These are phyloP conservation scores for Pseudogymnoascus verrucosus DNA, from an alignment of 2,329 filamentous ascomycete genomes.

Conservation along the genomic window DNA sequence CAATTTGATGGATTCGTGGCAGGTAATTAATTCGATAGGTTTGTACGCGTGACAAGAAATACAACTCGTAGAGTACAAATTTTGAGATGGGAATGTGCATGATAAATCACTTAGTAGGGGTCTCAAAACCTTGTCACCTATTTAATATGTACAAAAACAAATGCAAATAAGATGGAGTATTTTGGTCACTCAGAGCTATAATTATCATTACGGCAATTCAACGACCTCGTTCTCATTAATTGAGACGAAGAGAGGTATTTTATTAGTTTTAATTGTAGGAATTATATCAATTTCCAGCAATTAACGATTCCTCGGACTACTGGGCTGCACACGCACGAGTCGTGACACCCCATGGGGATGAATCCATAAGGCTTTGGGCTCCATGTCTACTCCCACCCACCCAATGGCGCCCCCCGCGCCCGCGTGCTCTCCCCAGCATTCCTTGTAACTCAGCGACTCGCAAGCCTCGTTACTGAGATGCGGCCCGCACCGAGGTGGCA, in stretches of 20 bases:
- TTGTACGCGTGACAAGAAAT: slow-evolving; percentile 7
- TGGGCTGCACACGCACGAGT: not conserved
- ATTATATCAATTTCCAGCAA: not conserved
- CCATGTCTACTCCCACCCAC: not conserved
- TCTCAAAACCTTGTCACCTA: no score
- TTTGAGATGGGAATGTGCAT: not conserved
- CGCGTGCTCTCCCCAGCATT: slow-evolving; percentile 6
- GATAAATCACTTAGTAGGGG: not conserved
- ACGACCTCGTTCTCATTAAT: not conserved
- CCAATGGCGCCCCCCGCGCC: not conserved
- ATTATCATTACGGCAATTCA: not conserved
- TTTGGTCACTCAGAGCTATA: not conserved
- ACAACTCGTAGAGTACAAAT: not conserved
- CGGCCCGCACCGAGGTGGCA: slow-evolving; percentile 5
- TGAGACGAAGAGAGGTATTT: not conserved
- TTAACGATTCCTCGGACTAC: not conserved
- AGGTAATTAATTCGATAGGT: not conserved
- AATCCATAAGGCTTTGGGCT: slow-evolving; percentile 4
- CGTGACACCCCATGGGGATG: slow-evolving; percentile 3
- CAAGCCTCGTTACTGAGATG: slow-evolving; percentile 1
- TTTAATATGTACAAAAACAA: not conserved
- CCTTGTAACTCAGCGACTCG: not conserved
- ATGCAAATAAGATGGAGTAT: not conserved
- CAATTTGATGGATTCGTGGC: slow-evolving; percentile 2
- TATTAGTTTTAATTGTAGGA: not conserved